Conservation (phyloP, 1,284 basidiomycete species). For the Meira nashicola region DNA sequence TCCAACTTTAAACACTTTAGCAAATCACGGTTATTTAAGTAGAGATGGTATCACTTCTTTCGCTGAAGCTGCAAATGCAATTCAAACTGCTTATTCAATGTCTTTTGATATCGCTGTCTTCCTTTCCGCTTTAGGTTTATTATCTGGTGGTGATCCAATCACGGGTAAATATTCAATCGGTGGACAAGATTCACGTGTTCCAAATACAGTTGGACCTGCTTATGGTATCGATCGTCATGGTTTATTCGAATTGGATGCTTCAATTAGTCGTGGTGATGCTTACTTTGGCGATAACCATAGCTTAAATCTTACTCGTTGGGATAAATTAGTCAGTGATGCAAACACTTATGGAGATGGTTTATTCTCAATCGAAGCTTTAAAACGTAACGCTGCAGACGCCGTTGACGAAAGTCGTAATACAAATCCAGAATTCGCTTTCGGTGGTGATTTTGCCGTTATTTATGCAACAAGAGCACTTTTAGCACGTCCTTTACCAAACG, state of each 20-base stretch:
- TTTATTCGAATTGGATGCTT: slow-evolving; percentile 20
- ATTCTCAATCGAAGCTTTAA: slow-evolving; percentile 17
- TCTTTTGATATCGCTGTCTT: slow-evolving; percentile 18
- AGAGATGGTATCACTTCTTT: slow-evolving; percentile 17
- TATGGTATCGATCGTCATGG: slow-evolving; percentile 18
- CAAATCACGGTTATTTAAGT: slow-evolving; percentile 19
- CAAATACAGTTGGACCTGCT: slow-evolving; percentile 6
- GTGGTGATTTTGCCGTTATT: slow-evolving; percentile 14
- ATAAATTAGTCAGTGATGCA: slow-evolving; percentile 16
- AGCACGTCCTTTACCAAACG: slow-evolving; percentile 15
- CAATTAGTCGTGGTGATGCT: slow-evolving; percentile 16
- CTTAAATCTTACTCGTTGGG: slow-evolving; percentile 18
- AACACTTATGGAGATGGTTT: slow-evolving; percentile 20
- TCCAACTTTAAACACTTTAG: slow-evolving; percentile 22
- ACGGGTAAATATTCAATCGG: slow-evolving; percentile 16
- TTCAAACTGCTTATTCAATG: slow-evolving; percentile 22
- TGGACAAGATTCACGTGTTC: slow-evolving; percentile 14
- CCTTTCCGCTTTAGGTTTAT: slow-evolving; percentile 18
- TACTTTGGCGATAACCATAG: slow-evolving; percentile 18
- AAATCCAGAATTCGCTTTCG: slow-evolving; percentile 17
- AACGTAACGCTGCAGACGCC: slow-evolving; percentile 14
- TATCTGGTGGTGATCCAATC: slow-evolving; percentile 18
- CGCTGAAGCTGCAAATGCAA: slow-evolving; percentile 18
- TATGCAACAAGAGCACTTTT: slow-evolving; percentile 17
- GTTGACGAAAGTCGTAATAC: slow-evolving; percentile 12